Evolutionary conservation across 2,329 filamentous ascomycete genomes (phyloP).

Genomic region (Clarireedia sp.): DNA sequence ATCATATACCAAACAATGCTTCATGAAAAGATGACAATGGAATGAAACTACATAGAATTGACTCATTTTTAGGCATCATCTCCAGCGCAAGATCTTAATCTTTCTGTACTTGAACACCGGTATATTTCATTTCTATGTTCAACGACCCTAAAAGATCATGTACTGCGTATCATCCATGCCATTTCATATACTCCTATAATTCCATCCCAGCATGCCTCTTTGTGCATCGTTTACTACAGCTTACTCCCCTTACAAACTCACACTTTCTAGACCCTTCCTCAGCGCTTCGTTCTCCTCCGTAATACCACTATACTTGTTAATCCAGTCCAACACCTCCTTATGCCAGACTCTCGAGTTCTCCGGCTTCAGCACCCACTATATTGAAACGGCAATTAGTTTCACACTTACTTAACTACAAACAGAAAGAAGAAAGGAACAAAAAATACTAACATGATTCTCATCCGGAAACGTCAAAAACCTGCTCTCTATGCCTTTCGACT

Average conservation of each 20-base stretch:
- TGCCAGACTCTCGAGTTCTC: slow-evolving; percentile 93
- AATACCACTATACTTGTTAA: slow-evolving; percentile 53
- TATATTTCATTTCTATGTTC: no score
- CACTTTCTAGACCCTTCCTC: slow-evolving; percentile 6
- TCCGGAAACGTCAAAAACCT: slow-evolving; percentile 60
- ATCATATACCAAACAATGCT: no score
- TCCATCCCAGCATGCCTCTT: no score
- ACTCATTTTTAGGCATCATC: no score
- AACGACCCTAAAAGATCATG: no score
- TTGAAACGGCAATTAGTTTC: slow-evolving; percentile 5
- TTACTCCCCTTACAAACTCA: slow-evolving; percentile 6
- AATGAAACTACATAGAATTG: no score
- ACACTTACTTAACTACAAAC: neutral
- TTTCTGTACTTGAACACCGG: no score
- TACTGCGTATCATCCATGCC: no score
- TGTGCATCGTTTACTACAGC: neutral
- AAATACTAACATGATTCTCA: slow-evolving; percentile 49
- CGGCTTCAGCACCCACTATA: slow-evolving; percentile 76
- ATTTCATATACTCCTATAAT: no score
- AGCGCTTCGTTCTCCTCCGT: slow-evolving; percentile 23
- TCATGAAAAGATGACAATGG: no score
- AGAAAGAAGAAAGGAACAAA: neutral
- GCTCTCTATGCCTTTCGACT: slow-evolving; percentile 52
- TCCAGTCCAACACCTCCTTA: slow-evolving; percentile 72
- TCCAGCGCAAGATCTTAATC: no score